Evolutionary conservation across 768 basidiomycete species (phyloP).

Genomic region (Lentinus tigrinus): DNA sequence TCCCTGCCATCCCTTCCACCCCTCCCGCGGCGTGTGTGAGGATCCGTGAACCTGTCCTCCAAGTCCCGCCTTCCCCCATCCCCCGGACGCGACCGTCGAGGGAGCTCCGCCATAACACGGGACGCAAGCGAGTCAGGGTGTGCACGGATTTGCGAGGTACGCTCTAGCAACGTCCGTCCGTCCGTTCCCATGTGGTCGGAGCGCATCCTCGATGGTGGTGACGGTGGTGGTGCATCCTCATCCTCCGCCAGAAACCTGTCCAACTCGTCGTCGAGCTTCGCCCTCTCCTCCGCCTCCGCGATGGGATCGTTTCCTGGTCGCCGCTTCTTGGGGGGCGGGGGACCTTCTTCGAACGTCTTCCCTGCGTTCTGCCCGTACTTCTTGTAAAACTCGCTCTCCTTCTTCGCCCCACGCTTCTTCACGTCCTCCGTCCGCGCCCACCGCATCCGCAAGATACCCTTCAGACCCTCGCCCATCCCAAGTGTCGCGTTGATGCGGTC

Average conservation of each 20-base stretch:
- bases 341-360: conserved; percentile 42
- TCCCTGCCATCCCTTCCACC: conserved; percentile 27
- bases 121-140: conserved; percentile 40
- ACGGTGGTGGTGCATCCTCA: conserved; percentile 32
- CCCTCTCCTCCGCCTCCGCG: conserved; percentile 37
- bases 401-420: conserved; percentile 74
- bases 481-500: conserved; percentile 72
- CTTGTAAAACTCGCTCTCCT: conserved; percentile 75
- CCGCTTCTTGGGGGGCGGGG: conserved; percentile 33
- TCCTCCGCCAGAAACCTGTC: conserved; percentile 64
- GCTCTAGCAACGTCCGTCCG: conserved; percentile 53
- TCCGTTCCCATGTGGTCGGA: conserved; percentile 58
- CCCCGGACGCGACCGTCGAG: conserved; percentile 37
- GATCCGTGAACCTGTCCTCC: conserved; percentile 1
- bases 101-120: conserved; percentile 45
- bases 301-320: conserved; percentile 31
- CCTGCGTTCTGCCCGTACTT: conserved; percentile 69
- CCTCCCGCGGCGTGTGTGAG: not conserved
- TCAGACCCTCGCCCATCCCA: conserved; percentile 66
- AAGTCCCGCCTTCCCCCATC: conserved; percentile 17
- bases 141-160: conserved; percentile 48
- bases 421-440: conserved; percentile 74
- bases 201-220: conserved; percentile 65
- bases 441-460: conserved; percentile 67
- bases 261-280: conserved; percentile 62